Base-by-base conservation (phyloP, 139 green algal genomes). In the Micromonas commoda region DNA sequence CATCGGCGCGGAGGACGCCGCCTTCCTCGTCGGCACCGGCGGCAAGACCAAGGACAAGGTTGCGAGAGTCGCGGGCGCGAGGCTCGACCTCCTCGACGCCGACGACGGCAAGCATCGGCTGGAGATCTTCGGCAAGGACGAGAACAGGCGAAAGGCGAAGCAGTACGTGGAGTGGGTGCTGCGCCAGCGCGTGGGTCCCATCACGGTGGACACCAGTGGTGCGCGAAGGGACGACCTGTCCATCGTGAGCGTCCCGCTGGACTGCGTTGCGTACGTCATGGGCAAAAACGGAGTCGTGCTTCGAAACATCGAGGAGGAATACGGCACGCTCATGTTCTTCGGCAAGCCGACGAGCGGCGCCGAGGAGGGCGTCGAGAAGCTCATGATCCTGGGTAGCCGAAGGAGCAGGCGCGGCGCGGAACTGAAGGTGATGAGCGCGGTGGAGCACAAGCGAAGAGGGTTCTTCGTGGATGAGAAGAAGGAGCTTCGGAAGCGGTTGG, bases 261-360 rank as follows among this genome's bases (percentile, higher is more conserved):
- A 61, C 32, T 72, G 60, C 60, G 29, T 64, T 31, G 74, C 61
- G 19, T 80, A 73, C 57, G 33, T 80, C n/a, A 72, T 28, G 31
- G 74, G 74, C 1, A 61, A 57, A 34, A n/a, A 39, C n/a, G 61
- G 74, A 29, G 21, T 20, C 9, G 38, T 31, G 61, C 34, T 80
- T 31, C 2, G 74, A 23, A 67, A 39, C 4, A 63, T 80, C 0
- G 74, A 80, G n/a, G 60, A 61, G 33, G 74, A 80, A 5, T 73
- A 29, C 31, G 60, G 60, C 1, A 73, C 63, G 6, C 31, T 80
- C 19, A 80, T 80, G 74, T 80, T 80, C 37, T 80, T 80, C 37
- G 71, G 51, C 2, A 32, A 33, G n/a, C 52, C 23, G 23, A 16
- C 37, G 35, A 60, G 23, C 32, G 37, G 61, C 33, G 39, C 32